A percentile compares a stretch with the other conserved stretches of the same genome.
phyloP scores from a whole-genome alignment of 768 basidiomycete genomes.

The Trichaptum fuscoviolaceum region DNA sequence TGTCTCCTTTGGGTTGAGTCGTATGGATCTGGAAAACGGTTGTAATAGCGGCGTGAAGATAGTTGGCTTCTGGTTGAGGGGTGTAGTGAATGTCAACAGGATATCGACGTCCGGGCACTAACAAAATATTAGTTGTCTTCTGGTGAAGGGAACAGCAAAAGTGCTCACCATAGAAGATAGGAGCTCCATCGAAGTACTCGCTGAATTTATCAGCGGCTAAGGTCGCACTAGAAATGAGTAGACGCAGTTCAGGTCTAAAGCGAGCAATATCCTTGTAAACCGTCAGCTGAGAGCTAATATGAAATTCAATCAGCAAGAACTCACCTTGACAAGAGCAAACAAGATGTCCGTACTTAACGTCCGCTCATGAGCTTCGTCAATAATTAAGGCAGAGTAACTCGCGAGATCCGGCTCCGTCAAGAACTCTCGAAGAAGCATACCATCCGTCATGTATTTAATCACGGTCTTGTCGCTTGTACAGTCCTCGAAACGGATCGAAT shows the following conservation, averaged over 20 bases:
- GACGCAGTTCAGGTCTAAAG: constrained; percentile 88
- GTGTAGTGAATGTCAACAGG: constrained; percentile 99
- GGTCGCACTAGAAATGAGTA: constrained; percentile 95
- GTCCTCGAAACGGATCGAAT: constrained; percentile 99
- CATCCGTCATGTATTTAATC: constrained; percentile 99
- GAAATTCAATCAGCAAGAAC: constrained; percentile 29
- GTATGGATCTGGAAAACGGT: constrained; percentile 99
- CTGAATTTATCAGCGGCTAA: constrained; percentile 98
- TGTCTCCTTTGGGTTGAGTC: constrained; percentile 95
- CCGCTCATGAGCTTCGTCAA: constrained; percentile 98
- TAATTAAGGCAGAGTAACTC: constrained; percentile 91
- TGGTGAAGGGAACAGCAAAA: neutral
- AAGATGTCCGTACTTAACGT: constrained; percentile 98
- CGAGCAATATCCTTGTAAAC: constrained; percentile 81
- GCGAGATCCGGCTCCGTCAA: constrained; percentile 96
- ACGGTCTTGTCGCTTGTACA: constrained; percentile 99
- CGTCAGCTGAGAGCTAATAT: constrained; percentile 24
- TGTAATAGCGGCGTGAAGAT: constrained; percentile 96
- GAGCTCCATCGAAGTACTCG: constrained; percentile 94
- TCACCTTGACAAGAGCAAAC: constrained; percentile 96
- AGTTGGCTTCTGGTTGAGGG: constrained; percentile 98
- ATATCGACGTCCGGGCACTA: constrained; percentile 95
- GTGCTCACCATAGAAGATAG: constrained; percentile 81
- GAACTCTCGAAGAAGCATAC: constrained; percentile 96
- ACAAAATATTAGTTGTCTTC: constrained; percentile 11